Base-by-base conservation (phyloP, 768 basidiomycete genomes). In the Russula lepida region DNA sequence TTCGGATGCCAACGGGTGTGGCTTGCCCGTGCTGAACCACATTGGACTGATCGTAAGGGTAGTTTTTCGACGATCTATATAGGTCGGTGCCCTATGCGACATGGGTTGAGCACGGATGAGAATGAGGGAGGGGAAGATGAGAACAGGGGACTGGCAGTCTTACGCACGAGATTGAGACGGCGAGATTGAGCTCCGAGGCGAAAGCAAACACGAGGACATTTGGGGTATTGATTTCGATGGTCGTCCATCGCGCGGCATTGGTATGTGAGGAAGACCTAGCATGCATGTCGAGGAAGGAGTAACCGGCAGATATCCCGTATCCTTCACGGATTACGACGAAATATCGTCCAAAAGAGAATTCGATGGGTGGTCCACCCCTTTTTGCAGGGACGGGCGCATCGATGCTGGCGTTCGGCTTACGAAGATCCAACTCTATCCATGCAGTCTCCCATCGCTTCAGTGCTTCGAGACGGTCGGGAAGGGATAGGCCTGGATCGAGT, bases 211-310 rank as follows among this genome's bases (percentile, higher is more conserved):
- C 46, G 43, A 54, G 52, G 56, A 63, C 52, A 37, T 53, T 43
- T 4, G 53, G 59, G 27, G 30, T 41, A n/a, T 54, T 39, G 37
- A 60, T 25, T 2, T 60, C 37, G 25, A 60, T 60, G 28, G 46
- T 60, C 3, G 59, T 60, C 59, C 59, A 60, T 11, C 17, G 37
- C 5, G 59, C n/a, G 19, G 37, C 25, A n/a, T 48, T 37, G 27
- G 44, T 47, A 27, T 60, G 47, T 25, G 7, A 2, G 11, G 53
- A 41, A 3, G 28, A 39, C 5, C 33, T 21, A 2, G 35, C 21
- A 32, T 47, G 47, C 59, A 60, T 60, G 37, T 60, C 53, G 25
- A 60, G 47, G 32, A 60, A 60, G 1, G 59, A 60, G 53, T 60
- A 60, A 0, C 53, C 54, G 1, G 59, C 53, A 4, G 35, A 28